Evolutionary conservation across 768 basidiomycete genomes (phyloP).

Genomic region (Psilocybe subaeruginosa): DNA sequence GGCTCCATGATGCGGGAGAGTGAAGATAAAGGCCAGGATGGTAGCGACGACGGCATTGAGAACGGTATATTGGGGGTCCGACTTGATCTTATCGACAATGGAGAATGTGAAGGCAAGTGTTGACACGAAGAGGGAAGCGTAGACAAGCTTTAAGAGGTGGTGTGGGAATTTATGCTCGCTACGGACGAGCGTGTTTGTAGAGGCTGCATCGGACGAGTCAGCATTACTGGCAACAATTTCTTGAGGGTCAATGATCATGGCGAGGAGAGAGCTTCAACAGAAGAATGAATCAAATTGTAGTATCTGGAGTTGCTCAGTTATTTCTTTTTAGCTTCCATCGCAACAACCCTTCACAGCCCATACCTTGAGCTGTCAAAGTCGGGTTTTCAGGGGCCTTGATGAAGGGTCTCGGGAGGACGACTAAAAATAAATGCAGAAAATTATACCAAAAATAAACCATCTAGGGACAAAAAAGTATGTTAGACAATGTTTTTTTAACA

Average conservation of each 20-base stretch:
- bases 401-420: no score
- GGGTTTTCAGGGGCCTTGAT: no score
- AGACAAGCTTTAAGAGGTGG: not conserved
- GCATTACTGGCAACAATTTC: not conserved
- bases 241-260: not conserved
- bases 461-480: no score
- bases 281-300: not conserved
- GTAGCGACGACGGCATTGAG: not conserved
- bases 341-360: no score
- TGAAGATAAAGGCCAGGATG: not conserved
- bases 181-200: not conserved
- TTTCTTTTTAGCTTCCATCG: no score
- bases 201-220: not conserved
- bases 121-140: not conserved
- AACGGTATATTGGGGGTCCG: not conserved
- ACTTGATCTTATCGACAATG: not conserved
- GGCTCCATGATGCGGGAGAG: not conserved
- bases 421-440: no score
- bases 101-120: not conserved
- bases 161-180: not conserved
- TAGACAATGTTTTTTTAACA: no score
- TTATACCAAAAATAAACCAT: no score
- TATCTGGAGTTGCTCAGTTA: no score
- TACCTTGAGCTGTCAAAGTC: no score
- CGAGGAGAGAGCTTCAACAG: not conserved